Conservation (phyloP, 2,329 filamentous ascomycete species). For the Aspergillus brunneoviolaceus region DNA sequence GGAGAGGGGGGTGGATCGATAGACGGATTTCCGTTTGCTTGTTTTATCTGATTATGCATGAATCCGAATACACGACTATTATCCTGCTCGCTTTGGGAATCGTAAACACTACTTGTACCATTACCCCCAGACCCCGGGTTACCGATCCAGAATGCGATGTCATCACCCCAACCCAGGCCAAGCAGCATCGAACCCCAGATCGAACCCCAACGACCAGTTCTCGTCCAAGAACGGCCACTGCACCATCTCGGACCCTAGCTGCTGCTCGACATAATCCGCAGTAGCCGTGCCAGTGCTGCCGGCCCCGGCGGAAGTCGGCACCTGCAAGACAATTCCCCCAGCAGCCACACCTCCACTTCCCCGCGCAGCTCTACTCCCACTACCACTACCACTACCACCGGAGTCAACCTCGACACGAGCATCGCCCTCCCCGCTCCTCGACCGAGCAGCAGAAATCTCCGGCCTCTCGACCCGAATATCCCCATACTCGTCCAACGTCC, state of each 20-base stretch:
- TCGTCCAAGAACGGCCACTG: slow-evolving; percentile 41
- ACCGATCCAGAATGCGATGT: too few relatives aligned
- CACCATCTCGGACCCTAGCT: slow-evolving; percentile 37
- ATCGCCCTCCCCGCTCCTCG: background rate
- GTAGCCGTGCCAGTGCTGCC: background rate
- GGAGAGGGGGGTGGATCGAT: background rate
- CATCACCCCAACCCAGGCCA: slow-evolving; percentile 23
- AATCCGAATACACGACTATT: too few relatives aligned
- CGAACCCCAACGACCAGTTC: slow-evolving; percentile 37
- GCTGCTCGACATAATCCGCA: slow-evolving; percentile 8
- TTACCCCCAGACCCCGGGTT: too few relatives aligned
- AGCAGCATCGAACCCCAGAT: slow-evolving; percentile 31
- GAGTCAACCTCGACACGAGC: too few relatives aligned
- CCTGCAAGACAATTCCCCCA: background rate
- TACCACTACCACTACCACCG: slow-evolving; percentile 7
- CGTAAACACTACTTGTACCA: background rate
- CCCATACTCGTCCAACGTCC: slow-evolving; percentile 38
- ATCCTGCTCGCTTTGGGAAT: background rate
- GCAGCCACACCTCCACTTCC: background rate
- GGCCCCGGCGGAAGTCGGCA: slow-evolving; percentile 11
- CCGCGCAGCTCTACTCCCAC: slow-evolving; percentile 11
- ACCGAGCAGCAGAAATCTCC: slow-evolving; percentile 12
- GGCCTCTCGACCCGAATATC: slow-evolving; percentile 35
- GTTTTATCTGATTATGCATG: background rate
- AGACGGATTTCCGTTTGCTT: background rate